phyloP scores from a whole-genome alignment of 768 basidiomycete species.

The Pleurotus giganteus region DNA sequence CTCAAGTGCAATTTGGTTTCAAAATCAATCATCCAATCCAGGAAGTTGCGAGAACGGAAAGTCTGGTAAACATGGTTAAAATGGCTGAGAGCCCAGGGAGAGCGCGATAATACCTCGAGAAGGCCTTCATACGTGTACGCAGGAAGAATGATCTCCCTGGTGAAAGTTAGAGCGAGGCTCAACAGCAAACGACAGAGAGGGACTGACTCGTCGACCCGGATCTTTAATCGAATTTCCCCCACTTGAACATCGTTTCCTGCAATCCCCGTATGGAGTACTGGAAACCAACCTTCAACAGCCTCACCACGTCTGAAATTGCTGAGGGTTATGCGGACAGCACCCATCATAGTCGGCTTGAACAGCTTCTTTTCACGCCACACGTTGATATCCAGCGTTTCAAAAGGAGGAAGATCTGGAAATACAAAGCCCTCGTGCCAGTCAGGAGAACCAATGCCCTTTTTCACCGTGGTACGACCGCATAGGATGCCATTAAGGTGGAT shows the following conservation, averaged over 20 bases:
- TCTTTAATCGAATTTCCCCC: constrained; percentile 73
- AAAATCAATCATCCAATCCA: constrained; percentile 76
- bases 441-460: constrained; percentile 60
- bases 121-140: constrained; percentile 59
- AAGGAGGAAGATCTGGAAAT: constrained; percentile 76
- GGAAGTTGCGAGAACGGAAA: constrained; percentile 56
- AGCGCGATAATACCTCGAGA: constrained; percentile 44
- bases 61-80: constrained; percentile 33
- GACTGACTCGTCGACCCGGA: constrained; percentile 74
- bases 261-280: constrained; percentile 55
- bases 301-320: constrained; percentile 74
- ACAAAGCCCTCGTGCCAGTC: constrained; percentile 84
- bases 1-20: constrained; percentile 67
- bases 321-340: constrained; percentile 62
- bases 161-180: constrained; percentile 4
- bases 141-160: constrained; percentile 79
- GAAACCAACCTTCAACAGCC: constrained; percentile 82
- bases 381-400: constrained; percentile 64
- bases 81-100: background rate
- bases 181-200: background rate
- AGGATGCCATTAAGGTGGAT: constrained; percentile 66
- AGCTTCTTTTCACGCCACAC: constrained; percentile 71
- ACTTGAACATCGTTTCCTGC: constrained; percentile 54
- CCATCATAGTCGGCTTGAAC: constrained; percentile 53
- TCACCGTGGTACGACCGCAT: constrained; percentile 73